These are phyloP conservation scores for Spirogloea muscicola DNA, from an alignment of 139 green algal species.

Conservation along the genomic window DNA sequence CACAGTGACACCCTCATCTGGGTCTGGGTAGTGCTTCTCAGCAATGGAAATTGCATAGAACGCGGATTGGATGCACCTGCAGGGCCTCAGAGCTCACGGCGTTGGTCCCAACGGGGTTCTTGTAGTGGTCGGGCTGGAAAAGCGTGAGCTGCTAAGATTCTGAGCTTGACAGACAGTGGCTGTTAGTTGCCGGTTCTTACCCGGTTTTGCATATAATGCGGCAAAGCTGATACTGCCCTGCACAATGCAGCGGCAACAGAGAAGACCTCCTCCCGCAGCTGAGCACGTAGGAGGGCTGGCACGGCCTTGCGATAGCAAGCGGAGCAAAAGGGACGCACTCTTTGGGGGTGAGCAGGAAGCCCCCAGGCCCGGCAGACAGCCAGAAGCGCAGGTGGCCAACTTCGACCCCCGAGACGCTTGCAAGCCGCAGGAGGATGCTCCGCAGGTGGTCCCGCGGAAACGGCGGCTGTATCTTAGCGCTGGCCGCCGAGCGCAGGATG, in stretches of 20 bases:
- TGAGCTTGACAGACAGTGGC: too few species aligned
- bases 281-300: neutral
- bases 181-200: too few species aligned
- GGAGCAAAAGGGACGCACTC: conserved; percentile 5
- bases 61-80: conserved; percentile 9
- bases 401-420: neutral
- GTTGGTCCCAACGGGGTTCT: too few species aligned
- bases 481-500: conserved; percentile 26
- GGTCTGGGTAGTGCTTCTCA: neutral
- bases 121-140: too few species aligned
- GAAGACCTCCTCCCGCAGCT: too few species aligned
- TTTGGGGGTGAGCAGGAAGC: conserved; percentile 23
- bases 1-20: conserved; percentile 6
- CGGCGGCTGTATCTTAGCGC: conserved; percentile 26
- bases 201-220: too few species aligned
- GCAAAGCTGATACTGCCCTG: too few species aligned
- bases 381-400: neutral
- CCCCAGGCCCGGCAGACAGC: neutral
- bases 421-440: conserved; percentile 24
- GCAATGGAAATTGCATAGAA: conserved; percentile 27
- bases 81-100: too few species aligned
- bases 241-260: too few species aligned
- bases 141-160: too few species aligned
- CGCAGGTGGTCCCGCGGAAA: conserved; percentile 25
- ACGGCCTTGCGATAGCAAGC: neutral